Base-by-base conservation (phyloP, 2,329 filamentous ascomycete species). In the Penicillium sp. region DNA sequence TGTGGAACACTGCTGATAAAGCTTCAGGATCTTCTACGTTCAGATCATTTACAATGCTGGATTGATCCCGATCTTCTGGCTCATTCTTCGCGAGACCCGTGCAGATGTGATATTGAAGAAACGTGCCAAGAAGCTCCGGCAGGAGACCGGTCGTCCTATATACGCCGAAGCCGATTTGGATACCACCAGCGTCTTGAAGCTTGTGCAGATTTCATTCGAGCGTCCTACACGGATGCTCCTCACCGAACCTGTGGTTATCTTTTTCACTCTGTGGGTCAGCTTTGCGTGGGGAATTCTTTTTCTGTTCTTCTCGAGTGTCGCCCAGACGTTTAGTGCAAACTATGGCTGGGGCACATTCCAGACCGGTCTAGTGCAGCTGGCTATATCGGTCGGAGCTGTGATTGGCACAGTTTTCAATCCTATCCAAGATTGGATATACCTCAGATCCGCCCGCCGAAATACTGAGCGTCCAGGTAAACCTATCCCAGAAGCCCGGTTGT, bases 201-300 rank as follows among this genome's bases (percentile, higher is more conserved):
- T 72, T 3, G 60, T 76, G n/a, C 71, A 73, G 43, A 58, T 76
- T 6, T 76, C 75, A 0, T 72, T 78, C 37, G 70, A 73, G 62
- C 71, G 74, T 1, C 74, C 75, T 0, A 73, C 66, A 0, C 61
- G 65, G 13, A 72, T 79, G 73, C 68, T 76, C 1, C 46, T 75
- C 20, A 77, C 75, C 3, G 74, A 78, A 31, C 76, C 75, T 0
- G 72, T 79, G 1, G 72, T 78, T 5, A 72, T 61, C 3, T 77
- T 73, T 50, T 76, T 79, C 64, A 78, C 75, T 0, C 62, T 78
- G 0, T 78, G 75, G 76, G 74, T 77, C 42, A 71, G 67, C 31
- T 79, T 78, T 55, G 74, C 76, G 0, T 77, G 74, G 74, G 75
- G 75, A 1, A 77, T 77, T 24, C 61, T 78, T 0, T 78, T 74